Evolutionary conservation across 371 early-diverging fungal genomes (phyloP).

Genomic region (Mortierella sp.): DNA sequence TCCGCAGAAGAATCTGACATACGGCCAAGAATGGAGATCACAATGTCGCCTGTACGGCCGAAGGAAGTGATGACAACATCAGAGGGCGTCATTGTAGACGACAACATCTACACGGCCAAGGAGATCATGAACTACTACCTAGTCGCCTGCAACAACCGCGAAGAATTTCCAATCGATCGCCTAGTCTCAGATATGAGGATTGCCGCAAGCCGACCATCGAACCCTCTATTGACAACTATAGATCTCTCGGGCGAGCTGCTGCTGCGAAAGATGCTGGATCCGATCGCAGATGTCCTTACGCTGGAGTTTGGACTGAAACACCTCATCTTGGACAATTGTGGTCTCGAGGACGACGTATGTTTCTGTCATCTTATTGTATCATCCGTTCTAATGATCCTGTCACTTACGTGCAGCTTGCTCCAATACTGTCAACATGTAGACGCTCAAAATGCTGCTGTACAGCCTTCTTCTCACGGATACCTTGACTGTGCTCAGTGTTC

Average conservation of each 20-base stretch:
- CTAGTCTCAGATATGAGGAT: conserved; percentile 58
- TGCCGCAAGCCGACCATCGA: conserved; percentile 31
- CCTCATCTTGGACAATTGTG: conserved; percentile 66
- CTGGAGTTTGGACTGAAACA: conserved; percentile 67
- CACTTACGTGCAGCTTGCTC: neutral
- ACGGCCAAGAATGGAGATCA: conserved; percentile 4
- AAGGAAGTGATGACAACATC: conserved; percentile 35
- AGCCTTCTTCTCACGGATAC: conserved; percentile 66
- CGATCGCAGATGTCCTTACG: conserved; percentile 70
- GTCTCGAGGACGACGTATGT: conserved; percentile 75
- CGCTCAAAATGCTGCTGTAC: conserved; percentile 70
- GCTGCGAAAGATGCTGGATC: conserved; percentile 60
- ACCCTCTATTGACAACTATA: conserved; percentile 56
- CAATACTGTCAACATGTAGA: conserved; percentile 49
- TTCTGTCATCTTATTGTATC: neutral
- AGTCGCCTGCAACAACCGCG: conserved; percentile 64
- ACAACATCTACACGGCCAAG: conserved; percentile 53
- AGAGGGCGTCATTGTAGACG: conserved; percentile 50
- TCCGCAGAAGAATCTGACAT: conserved; percentile 46
- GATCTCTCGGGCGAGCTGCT: conserved; percentile 60
- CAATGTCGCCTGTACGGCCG: conserved; percentile 9
- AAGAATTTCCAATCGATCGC: conserved; percentile 62
- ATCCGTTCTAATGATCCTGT: conserved; percentile 14
- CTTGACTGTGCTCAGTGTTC: conserved; percentile 62
- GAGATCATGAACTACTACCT: conserved; percentile 57